These are phyloP conservation scores for Alternaria tenuissima DNA, from an alignment of 2,329 filamentous ascomycete genomes.

Conservation along the genomic window DNA sequence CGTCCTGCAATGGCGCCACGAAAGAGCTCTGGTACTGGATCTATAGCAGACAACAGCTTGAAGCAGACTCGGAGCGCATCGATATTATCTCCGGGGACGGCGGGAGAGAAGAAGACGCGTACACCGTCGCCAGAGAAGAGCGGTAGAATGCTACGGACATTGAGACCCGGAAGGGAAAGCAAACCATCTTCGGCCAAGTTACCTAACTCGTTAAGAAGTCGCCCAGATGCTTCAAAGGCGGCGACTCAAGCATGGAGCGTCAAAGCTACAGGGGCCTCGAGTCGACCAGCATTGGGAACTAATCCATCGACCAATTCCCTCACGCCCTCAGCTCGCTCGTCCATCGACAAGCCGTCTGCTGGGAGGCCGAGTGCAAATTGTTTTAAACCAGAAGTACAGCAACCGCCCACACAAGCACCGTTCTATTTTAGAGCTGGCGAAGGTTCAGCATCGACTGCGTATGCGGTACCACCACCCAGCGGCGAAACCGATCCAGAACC, in stretches of 20 bases:
- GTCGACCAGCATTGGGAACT: conserved; percentile 22
- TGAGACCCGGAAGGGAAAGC: conserved; percentile 57
- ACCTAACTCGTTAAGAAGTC: conserved; percentile 53
- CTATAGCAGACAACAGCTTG: conserved; percentile 32
- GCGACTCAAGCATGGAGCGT: conserved; percentile 68
- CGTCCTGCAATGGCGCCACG: conserved; percentile 58
- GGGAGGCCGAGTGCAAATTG: conserved; percentile 30
- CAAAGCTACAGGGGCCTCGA: conserved; percentile 33
- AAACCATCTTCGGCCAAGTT: conserved; percentile 58
- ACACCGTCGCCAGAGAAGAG: conserved; percentile 71
- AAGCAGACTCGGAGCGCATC: conserved; percentile 33
- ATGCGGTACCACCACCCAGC: conserved; percentile 24
- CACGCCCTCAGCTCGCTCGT: conserved; percentile 35
- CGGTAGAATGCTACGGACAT: conserved; percentile 63
- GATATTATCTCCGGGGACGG: conserved; percentile 46
- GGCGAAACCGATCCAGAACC: conserved; percentile 24
- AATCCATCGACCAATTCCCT: conserved; percentile 29
- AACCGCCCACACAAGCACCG: conserved; percentile 24
- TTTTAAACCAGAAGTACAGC: conserved; percentile 20
- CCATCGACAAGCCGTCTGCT: conserved; percentile 37
- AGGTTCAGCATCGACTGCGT: conserved; percentile 20
- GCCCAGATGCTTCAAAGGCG: conserved; percentile 67
- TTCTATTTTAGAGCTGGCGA: conserved; percentile 39
- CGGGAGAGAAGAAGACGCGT: conserved; percentile 58
- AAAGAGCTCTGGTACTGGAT: conserved; percentile 55